These are phyloP conservation scores for Hyphodiscus sp. DNA, from an alignment of 2,329 filamentous ascomycete species.

Conservation along the genomic window DNA sequence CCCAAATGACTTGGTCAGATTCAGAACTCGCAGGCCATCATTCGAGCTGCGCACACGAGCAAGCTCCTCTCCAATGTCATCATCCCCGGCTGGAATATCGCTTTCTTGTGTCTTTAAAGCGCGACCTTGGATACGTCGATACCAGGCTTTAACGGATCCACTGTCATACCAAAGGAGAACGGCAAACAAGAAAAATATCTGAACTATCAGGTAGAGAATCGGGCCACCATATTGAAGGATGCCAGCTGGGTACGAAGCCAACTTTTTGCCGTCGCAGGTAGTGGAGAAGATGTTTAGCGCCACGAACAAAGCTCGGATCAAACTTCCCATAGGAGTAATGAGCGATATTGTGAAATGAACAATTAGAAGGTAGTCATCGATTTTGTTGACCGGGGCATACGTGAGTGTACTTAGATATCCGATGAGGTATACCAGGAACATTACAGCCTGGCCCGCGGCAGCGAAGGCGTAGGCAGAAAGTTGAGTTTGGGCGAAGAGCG, in stretches of 20 bases:
- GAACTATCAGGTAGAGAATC: conserved; percentile 74
- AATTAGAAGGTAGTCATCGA: conserved; percentile 60
- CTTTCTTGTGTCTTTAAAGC: conserved; percentile 4
- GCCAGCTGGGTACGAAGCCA: conserved; percentile 62
- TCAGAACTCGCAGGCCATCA: conserved; percentile 59
- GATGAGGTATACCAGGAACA: conserved; percentile 67
- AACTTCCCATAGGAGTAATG: conserved; percentile 70
- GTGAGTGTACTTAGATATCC: conserved; percentile 67
- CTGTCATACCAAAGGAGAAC: conserved; percentile 76
- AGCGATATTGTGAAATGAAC: conserved; percentile 70
- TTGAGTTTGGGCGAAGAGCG: conserved; percentile 71
- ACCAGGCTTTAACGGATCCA: conserved; percentile 55
- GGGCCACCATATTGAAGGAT: conserved; percentile 75
- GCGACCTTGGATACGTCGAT: conserved; percentile 33
- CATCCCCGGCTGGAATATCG: conserved; percentile 31
- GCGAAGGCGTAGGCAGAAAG: conserved; percentile 80
- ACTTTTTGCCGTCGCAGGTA: conserved; percentile 58
- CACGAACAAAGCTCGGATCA: conserved; percentile 68
- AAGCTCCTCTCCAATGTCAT: conserved; percentile 58
- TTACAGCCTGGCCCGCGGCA: conserved; percentile 66
- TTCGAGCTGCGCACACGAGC: conserved; percentile 50
- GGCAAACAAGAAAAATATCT: conserved; percentile 63
- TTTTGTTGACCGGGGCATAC: conserved; percentile 62
- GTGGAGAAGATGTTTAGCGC: conserved; percentile 79
- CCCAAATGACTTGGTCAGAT: conserved; percentile 75